phyloP scores from a whole-genome alignment of 768 basidiomycete genomes.

The Favolaschia claudopus region DNA sequence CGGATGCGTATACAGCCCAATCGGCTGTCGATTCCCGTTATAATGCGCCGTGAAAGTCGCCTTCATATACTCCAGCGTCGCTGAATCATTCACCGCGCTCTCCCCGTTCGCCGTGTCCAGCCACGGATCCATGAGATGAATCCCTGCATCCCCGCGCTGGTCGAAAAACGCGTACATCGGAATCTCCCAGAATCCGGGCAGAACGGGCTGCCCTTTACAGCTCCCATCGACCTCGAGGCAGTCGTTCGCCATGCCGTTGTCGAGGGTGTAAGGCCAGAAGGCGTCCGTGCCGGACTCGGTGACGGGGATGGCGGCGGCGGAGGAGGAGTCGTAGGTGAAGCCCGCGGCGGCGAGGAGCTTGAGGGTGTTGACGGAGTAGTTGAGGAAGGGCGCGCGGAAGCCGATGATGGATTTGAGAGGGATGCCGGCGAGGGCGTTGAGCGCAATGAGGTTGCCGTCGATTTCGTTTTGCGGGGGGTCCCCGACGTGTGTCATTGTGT shows the following conservation, averaged over 20 bases:
- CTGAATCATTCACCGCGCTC: slow-evolving; percentile 58
- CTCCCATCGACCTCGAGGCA: slow-evolving; percentile 62
- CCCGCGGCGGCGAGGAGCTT: slow-evolving; percentile 57
- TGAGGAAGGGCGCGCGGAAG: slow-evolving; percentile 82
- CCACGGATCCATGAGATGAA: slow-evolving; percentile 87
- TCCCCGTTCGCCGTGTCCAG: slow-evolving; percentile 66
- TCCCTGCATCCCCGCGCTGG: slow-evolving; percentile 55
- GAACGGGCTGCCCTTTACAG: slow-evolving; percentile 73
- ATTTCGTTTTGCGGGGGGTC: slow-evolving; percentile 69
- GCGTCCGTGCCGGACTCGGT: slow-evolving; percentile 74
- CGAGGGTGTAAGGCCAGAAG: slow-evolving; percentile 86
- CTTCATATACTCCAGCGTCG: slow-evolving; percentile 77
- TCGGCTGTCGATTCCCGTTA: slow-evolving; percentile 76
- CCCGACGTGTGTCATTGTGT: slow-evolving; percentile 84
- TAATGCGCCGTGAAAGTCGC: slow-evolving; percentile 79
- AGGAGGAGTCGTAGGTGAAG: slow-evolving; percentile 78
- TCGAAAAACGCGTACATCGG: slow-evolving; percentile 87
- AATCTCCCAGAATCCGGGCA: slow-evolving; percentile 86
- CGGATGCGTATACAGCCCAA: slow-evolving; percentile 84
- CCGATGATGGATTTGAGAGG: slow-evolving; percentile 69
- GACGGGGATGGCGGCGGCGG: slow-evolving; percentile 69
- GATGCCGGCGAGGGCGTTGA: slow-evolving; percentile 82
- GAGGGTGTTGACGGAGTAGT: slow-evolving; percentile 70
- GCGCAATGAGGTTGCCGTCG: slow-evolving; percentile 79
- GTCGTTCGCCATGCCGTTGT: slow-evolving; percentile 81